Evolutionary conservation across 2,329 filamentous ascomycete species (phyloP).

Genomic region (Fusarium clavum): DNA sequence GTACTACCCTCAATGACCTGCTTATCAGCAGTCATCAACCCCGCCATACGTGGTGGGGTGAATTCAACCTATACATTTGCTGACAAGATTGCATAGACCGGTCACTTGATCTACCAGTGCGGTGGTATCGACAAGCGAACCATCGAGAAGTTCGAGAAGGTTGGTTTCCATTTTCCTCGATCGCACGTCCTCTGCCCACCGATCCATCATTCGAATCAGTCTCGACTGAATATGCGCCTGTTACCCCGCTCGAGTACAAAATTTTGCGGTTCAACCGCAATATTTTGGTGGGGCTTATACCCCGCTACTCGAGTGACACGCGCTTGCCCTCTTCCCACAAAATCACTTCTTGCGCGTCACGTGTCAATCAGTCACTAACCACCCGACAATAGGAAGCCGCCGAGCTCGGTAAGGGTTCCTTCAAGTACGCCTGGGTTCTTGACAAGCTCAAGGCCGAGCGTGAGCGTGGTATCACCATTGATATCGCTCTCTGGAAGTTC

Average conservation of each 20-base stretch:
- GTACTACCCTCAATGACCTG: constrained; percentile 49
- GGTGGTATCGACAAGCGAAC: constrained; percentile 99
- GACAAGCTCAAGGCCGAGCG: constrained; percentile 99
- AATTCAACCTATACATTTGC: neutral
- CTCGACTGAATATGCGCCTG: constrained; percentile 11
- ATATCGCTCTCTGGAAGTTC: constrained; percentile 99
- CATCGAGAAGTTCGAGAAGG: constrained; percentile 99
- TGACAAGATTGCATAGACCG: constrained; percentile 62
- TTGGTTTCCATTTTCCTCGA: constrained; percentile 59
- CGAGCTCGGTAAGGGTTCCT: constrained; percentile 99
- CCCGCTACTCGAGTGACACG: constrained; percentile 36
- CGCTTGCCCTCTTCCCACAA: constrained; percentile 19
- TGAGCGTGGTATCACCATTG: constrained; percentile 99
- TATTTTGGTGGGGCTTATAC: constrained; percentile 33
- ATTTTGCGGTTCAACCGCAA: constrained; percentile 31
- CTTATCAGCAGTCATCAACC: constrained; percentile 10
- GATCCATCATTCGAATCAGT: constrained; percentile 29
- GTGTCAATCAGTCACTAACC: constrained; percentile 34
- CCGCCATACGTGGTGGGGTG: constrained; percentile 24
- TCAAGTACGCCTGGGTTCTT: constrained; percentile 99
- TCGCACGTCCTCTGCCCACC: constrained; percentile 21
- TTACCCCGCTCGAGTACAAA: constrained; percentile 27
- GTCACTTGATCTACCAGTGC: constrained; percentile 99
- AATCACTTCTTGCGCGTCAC: constrained; percentile 20
- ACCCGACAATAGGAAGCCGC: constrained; percentile 82